These are phyloP conservation scores for Urochloa ruziziensis DNA, from an alignment of 176 grass and related monocot species.

Conservation along the genomic window DNA sequence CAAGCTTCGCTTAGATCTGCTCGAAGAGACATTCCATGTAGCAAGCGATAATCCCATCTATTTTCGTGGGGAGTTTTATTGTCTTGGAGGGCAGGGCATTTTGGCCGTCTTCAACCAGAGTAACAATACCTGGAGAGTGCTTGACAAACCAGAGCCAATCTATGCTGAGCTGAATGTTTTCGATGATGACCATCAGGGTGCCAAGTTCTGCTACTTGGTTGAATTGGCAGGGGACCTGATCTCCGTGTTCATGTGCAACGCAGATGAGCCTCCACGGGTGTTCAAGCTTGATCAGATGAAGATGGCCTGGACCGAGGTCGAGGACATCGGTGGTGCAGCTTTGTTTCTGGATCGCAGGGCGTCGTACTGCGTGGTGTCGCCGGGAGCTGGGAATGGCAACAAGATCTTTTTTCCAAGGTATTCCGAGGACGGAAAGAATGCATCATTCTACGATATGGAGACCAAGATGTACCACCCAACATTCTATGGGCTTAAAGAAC, in stretches of 20 bases:
- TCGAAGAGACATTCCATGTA: background rate
- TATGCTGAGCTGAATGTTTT: background rate
- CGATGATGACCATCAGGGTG: background rate
- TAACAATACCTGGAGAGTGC: background rate
- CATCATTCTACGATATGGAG: background rate
- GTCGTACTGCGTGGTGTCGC: background rate
- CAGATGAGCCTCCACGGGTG: background rate
- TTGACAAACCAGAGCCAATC: background rate
- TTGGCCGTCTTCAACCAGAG: constrained; percentile 1
- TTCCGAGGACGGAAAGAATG: background rate
- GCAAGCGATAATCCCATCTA: constrained; percentile 6
- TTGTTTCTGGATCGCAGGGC: background rate
- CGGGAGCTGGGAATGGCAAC: background rate
- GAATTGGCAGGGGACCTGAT: background rate
- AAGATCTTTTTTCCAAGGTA: background rate
- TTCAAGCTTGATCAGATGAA: background rate
- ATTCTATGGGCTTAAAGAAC: background rate
- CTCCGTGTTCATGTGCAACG: background rate
- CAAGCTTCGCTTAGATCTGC: fast-evolving
- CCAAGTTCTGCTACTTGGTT: background rate
- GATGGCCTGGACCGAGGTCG: background rate
- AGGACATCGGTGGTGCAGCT: background rate
- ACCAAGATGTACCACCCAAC: background rate
- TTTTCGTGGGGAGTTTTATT: constrained; percentile 2
- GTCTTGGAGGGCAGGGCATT: background rate